A percentile compares a stretch with the other conserved stretches of the same genome.
These are phyloP conservation scores for Vicia villosa DNA, from an alignment of 306 rosid species.

Conservation along the genomic window DNA sequence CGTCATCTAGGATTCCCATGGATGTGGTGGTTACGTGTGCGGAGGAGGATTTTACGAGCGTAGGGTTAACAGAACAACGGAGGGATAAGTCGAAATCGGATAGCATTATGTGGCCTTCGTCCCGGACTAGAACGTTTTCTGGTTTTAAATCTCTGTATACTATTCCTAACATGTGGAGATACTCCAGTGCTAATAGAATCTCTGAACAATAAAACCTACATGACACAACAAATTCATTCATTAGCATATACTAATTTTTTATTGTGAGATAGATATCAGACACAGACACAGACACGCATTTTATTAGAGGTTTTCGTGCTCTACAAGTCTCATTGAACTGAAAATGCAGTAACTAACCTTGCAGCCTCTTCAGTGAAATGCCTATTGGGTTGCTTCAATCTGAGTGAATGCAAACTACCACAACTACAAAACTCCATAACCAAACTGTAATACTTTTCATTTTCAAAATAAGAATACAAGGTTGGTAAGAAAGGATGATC, in stretches of 20 bases:
- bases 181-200: conserved; percentile 80
- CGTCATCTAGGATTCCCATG: conserved; percentile 19
- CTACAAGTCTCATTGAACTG: neutral
- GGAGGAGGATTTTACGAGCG: conserved; percentile 80
- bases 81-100: conserved; percentile 87
- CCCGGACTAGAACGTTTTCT: conserved; percentile 79
- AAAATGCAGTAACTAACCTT: conserved; percentile 50
- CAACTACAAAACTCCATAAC: conserved; percentile 88
- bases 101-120: conserved; percentile 91
- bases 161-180: conserved; percentile 90
- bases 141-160: conserved; percentile 91
- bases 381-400: conserved; percentile 79
- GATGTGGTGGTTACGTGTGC: conserved; percentile 33
- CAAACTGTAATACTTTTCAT: conserved; percentile 71
- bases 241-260: neutral
- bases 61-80: conserved; percentile 79
- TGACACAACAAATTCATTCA: conserved; percentile 22
- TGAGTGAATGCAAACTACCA: conserved; percentile 76
- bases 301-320: too few species aligned
- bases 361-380: conserved; percentile 86
- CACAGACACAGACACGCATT: too few species aligned
- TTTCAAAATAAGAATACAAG: conserved; percentile 76
- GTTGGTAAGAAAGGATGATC: conserved; percentile 94
- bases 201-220: conserved; percentile 81
- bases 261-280: too few species aligned